Percentiles rank a stretch among this genome's conserved stretches.
These are phyloP conservation scores for Astrephomene gubernaculifera DNA, from an alignment of 139 green algal genomes.

Conservation along the genomic window DNA sequence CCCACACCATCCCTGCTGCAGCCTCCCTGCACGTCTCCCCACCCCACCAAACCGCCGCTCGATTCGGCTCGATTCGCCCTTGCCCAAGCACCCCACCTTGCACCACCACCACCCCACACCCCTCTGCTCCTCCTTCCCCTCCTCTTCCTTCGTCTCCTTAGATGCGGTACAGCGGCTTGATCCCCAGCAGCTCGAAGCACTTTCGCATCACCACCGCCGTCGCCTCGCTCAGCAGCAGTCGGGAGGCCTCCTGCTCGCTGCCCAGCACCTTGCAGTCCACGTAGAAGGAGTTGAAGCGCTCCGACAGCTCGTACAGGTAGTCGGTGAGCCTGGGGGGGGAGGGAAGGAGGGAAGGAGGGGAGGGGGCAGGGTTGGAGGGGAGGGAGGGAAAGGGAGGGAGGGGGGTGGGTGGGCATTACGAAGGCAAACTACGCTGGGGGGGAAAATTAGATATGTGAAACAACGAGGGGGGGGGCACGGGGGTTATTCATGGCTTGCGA, in stretches of 20 bases:
- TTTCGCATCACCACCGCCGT: conserved; percentile 90
- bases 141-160: conserved; percentile 45
- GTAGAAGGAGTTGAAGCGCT: conserved; percentile 96
- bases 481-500: too few relatives aligned
- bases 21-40: too few relatives aligned
- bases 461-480: too few relatives aligned
- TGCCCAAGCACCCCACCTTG: too few relatives aligned
- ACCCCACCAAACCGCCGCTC: too few relatives aligned
- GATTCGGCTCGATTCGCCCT: too few relatives aligned
- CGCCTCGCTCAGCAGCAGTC: conserved; percentile 91
- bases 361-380: too few relatives aligned
- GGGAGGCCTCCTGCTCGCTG: conserved; percentile 80
- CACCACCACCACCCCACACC: too few relatives aligned
- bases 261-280: conserved; percentile 94
- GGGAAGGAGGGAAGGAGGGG: background rate
- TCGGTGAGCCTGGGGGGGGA: conserved; percentile 80
- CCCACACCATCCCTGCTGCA: too few relatives aligned
- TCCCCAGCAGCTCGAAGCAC: conserved; percentile 95
- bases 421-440: too few relatives aligned
- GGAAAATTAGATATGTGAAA: too few relatives aligned
- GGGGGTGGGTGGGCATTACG: background rate
- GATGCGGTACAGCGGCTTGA: conserved; percentile 93
- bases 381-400: background rate
- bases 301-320: conserved; percentile 94
- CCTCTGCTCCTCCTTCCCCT: background rate